These are phyloP conservation scores for Diaporthe sp. DNA, from an alignment of 2,329 filamentous ascomycete species.

Conservation along the genomic window DNA sequence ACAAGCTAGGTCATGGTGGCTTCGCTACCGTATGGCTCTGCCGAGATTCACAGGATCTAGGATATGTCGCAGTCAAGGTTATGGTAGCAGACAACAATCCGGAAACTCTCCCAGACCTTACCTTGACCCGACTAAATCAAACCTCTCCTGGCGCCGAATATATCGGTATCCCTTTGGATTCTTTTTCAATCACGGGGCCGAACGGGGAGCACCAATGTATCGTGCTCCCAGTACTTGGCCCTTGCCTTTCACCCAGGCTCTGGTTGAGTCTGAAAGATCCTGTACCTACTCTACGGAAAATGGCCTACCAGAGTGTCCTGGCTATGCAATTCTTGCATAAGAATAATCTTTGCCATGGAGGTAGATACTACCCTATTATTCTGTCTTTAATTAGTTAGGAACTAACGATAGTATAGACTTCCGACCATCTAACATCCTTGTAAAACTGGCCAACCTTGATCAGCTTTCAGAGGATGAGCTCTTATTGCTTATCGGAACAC, in stretches of 20 bases:
- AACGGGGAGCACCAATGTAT: neutral
- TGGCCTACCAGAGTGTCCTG: neutral
- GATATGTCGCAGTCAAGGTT: slow-evolving; percentile 2
- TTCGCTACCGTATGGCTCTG: neutral
- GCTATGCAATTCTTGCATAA: slow-evolving; percentile 1
- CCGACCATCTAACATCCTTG: neutral
- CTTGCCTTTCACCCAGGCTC: neutral
- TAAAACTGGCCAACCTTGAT: neutral
- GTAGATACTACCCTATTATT: neutral
- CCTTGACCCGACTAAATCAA: neutral
- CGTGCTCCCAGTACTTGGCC: slow-evolving; percentile 4
- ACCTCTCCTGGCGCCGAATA: neutral
- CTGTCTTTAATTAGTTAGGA: neutral
- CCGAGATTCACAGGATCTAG: neutral
- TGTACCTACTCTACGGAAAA: neutral
- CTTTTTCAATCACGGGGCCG: neutral
- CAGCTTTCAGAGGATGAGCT: neutral
- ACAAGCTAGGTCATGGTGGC: slow-evolving; percentile 2
- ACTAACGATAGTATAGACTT: neutral
- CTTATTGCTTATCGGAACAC: neutral
- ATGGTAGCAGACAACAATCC: neutral
- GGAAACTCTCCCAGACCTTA: neutral
- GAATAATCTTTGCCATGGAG: neutral
- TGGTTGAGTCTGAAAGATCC: neutral
- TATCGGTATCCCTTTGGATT: neutral